These are phyloP conservation scores for Sechiopsis laciniata DNA, from an alignment of 306 rosid species.

Conservation along the genomic window DNA sequence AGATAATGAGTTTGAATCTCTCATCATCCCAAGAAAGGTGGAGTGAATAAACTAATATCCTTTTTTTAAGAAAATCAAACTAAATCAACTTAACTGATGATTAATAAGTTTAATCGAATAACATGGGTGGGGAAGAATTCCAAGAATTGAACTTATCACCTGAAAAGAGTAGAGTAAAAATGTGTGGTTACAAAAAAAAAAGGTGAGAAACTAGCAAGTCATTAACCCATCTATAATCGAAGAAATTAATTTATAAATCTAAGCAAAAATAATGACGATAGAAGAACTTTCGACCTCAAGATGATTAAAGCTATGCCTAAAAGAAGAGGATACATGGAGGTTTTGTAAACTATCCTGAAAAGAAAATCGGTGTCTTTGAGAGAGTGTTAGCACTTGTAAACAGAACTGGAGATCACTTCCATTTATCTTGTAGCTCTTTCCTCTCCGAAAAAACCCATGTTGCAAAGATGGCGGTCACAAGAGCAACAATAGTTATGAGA, in stretches of 20 bases:
- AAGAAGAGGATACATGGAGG: not conserved
- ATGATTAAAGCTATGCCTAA: slow-evolving; percentile 11
- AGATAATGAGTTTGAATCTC: too few relatives aligned
- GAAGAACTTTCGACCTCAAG: not conserved
- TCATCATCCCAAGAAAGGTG: too few relatives aligned
- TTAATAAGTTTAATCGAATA: too few relatives aligned
- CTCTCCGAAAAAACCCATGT: slow-evolving; percentile 84
- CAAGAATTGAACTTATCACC: not conserved
- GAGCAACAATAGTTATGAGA: slow-evolving; percentile 81
- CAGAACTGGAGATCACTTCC: slow-evolving; percentile 61
- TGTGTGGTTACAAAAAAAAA: not conserved
- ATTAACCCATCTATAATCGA: not conserved
- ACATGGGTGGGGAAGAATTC: not conserved
- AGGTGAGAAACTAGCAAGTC: not conserved
- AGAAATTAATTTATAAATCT: not conserved
- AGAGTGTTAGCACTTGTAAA: not conserved
- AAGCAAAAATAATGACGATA: not conserved
- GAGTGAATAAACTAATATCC: too few relatives aligned
- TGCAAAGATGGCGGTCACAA: slow-evolving; percentile 73
- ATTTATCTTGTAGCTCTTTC: slow-evolving; percentile 84
- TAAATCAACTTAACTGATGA: too few relatives aligned
- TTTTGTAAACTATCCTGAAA: slow-evolving; percentile 8
- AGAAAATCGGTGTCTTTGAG: not conserved
- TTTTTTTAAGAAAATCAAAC: too few relatives aligned
- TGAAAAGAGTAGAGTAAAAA: not conserved